These are phyloP conservation scores for Tolypocladium album DNA, from an alignment of 2,329 filamentous ascomycete species.

Conservation along the genomic window DNA sequence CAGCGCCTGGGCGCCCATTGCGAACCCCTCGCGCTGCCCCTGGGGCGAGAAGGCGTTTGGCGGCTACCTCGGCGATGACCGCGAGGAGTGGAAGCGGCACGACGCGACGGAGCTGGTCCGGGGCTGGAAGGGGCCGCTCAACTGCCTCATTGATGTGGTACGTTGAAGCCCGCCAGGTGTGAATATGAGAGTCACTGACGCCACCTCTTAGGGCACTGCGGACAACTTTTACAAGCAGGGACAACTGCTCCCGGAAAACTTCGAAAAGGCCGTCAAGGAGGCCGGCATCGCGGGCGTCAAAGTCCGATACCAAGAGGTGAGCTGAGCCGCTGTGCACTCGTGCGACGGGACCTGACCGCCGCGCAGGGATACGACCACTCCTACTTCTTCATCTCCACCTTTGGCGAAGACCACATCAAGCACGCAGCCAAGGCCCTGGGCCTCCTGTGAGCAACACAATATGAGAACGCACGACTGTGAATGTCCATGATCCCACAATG, in stretches of 20 bases:
- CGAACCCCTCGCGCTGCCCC: constrained; percentile 73
- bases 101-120: constrained; percentile 86
- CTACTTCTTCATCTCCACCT: constrained; percentile 92
- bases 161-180: constrained; percentile 19
- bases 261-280: constrained; percentile 68
- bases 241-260: constrained; percentile 89
- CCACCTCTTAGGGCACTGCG: constrained; percentile 56
- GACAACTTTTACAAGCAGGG: constrained; percentile 96
- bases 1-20: constrained; percentile 82
- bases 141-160: constrained; percentile 80
- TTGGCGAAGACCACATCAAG: constrained; percentile 81
- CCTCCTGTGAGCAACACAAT: constrained; percentile 12
- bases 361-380: constrained; percentile 82
- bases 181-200: neutral
- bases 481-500: neutral
- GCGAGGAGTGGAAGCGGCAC: constrained; percentile 73
- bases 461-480: neutral
- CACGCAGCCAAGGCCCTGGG: constrained; percentile 79
- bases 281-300: constrained; percentile 62
- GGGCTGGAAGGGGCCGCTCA: constrained; percentile 59
- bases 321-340: constrained; percentile 8
- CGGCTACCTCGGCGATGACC: constrained; percentile 76
- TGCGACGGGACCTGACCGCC: neutral
- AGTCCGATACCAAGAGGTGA: constrained; percentile 69
- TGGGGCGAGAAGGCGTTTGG: constrained; percentile 95